Conservation (phyloP, 129 eudicot genomes). For the carrot (Daucus carota) region DH1_v3.0 NC_030387.2:38681001-38681500, state of each 20-base stretch:
- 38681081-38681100: conserved; percentile 41
- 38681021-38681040: conserved; percentile 42
- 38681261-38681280: neutral
- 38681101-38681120: conserved; percentile 32
- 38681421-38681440: conserved; percentile 89
- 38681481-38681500: conserved; percentile 75
- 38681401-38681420: conserved; percentile 73
- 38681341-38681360: conserved; percentile 40
- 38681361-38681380: conserved; percentile 50
- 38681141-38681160: conserved; percentile 43
- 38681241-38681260: conserved; percentile 10
- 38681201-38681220: conserved; percentile 77
- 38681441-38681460: conserved; percentile 68
- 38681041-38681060: conserved; percentile 41
- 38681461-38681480: conserved; percentile 50
- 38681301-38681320: conserved; percentile 58
- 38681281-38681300: conserved; percentile 39
- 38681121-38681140: conserved; percentile 34
- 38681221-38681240: conserved; percentile 19
- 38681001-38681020: conserved; percentile 32
- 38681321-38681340: conserved; percentile 53
- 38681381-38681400: conserved; percentile 76
- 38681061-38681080: conserved; percentile 67
- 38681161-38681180: conserved; percentile 17
- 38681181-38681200: conserved; percentile 32